Evolutionary conservation across 1,284 basidiomycete species (phyloP).

Genomic region (Malassezia cuniculi): DNA sequence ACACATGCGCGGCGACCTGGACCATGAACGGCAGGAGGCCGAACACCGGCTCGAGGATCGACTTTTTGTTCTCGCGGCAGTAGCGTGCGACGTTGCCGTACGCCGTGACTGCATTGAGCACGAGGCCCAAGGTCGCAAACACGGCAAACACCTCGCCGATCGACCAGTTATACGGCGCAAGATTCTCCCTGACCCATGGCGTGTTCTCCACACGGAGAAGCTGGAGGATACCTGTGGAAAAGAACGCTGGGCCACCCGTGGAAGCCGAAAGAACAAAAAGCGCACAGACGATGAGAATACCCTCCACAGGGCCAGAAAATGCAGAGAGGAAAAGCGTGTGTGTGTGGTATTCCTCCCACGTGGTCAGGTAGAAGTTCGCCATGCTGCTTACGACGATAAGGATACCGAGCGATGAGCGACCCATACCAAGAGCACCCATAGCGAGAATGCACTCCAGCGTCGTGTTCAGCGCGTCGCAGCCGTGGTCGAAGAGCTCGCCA

Average conservation of each 20-base stretch:
- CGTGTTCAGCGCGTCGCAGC: constrained; percentile 73
- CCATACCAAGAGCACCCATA: constrained; percentile 57
- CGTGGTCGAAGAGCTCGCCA: constrained; percentile 95
- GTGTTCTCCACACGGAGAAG: constrained; percentile 54
- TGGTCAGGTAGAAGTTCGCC: constrained; percentile 83
- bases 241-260: constrained; percentile 53
- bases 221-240: constrained; percentile 63
- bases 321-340: constrained; percentile 53
- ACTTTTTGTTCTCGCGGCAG: constrained; percentile 14
- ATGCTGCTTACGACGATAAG: constrained; percentile 71
- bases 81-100: constrained; percentile 28
- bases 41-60: constrained; percentile 54
- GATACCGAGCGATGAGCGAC: constrained; percentile 91
- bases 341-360: constrained; percentile 97
- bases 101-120: constrained; percentile 64
- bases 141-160: constrained; percentile 80
- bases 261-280: constrained; percentile 63
- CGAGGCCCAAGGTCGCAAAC: constrained; percentile 61
- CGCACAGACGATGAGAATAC: constrained; percentile 70
- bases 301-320: constrained; percentile 91
- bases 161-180: constrained; percentile 54
- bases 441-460: constrained; percentile 49
- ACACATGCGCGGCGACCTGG: constrained; percentile 58
- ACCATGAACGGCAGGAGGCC: constrained; percentile 67
- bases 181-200: constrained; percentile 21